Conservation (phyloP, 2,329 filamentous ascomycete species). For the Ophiostoma angusticollis region DNA sequence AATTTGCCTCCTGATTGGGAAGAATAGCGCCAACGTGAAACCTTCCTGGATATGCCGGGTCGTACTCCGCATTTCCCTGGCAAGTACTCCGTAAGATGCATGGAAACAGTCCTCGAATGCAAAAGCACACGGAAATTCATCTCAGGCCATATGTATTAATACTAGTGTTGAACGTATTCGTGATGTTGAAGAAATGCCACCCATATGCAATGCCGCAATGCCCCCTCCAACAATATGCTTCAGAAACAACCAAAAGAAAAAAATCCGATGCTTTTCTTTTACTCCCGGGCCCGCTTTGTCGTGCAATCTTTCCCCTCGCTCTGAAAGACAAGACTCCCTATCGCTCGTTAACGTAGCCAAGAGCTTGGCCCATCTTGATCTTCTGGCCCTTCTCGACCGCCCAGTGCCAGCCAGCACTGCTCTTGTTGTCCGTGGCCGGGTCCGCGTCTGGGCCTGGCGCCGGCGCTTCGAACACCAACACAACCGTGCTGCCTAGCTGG, state of each 20-base stretch:
- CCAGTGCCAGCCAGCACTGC: conserved; percentile 70
- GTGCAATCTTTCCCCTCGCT: neutral
- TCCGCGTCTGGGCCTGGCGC: conserved; percentile 25
- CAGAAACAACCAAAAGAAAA: too few species aligned
- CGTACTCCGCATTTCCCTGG: too few species aligned
- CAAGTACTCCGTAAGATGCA: too few species aligned
- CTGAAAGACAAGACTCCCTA: neutral
- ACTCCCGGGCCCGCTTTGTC: neutral
- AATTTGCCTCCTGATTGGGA: too few species aligned
- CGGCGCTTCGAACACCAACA: conserved; percentile 92
- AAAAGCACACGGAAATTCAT: neutral
- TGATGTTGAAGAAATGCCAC: conserved; percentile 7
- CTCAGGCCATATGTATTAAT: neutral
- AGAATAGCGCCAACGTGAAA: too few species aligned
- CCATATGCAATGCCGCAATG: conserved; percentile 2
- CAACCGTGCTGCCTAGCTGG: conserved; percentile 86
- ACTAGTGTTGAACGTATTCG: conserved; percentile 8
- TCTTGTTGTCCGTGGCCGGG: conserved; percentile 35
- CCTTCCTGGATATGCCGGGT: too few species aligned
- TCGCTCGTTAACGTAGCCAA: conserved; percentile 57
- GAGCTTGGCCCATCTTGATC: conserved; percentile 75
- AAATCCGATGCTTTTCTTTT: neutral
- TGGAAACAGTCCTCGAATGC: too few species aligned
- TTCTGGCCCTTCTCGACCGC: conserved; percentile 73
- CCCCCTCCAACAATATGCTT: too few species aligned